Conservation (phyloP, 257 asterid genomes). For the Fraxinus americana region DNA sequence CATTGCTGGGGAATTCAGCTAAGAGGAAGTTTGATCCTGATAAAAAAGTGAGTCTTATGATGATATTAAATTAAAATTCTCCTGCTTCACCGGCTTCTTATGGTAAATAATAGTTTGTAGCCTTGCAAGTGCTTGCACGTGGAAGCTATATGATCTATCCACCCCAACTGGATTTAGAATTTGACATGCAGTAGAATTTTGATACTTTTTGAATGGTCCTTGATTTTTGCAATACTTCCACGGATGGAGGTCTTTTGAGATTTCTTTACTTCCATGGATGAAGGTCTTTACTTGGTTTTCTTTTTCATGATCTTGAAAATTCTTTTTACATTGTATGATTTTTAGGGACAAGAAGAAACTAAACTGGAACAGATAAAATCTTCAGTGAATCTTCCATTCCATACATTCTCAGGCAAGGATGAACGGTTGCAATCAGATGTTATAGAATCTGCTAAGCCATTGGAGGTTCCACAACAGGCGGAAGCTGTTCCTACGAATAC, state of each 20-base stretch:
- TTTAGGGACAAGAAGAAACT: constrained; percentile 50
- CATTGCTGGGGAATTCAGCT: constrained; percentile 67
- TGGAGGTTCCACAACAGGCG: constrained; percentile 24
- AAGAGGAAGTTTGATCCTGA: constrained; percentile 76
- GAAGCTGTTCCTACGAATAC: constrained; percentile 28
- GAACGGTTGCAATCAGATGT: constrained; percentile 34
- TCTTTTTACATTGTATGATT: constrained; percentile 9
- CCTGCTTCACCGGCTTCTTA: constrained; percentile 2
- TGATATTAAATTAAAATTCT: constrained; percentile 4
- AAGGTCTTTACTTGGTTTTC: not conserved
- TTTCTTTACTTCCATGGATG: not conserved
- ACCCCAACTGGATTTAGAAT: not conserved
- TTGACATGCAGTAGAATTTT: not conserved
- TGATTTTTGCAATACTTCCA: not conserved
- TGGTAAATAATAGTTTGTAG: not conserved
- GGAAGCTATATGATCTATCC: not conserved
- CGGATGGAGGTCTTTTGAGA: too few relatives aligned
- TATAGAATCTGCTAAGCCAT: constrained; percentile 24
- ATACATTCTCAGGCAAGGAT: constrained; percentile 48
- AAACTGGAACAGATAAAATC: constrained; percentile 84
- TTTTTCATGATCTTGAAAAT: constrained; percentile 9
- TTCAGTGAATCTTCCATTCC: constrained; percentile 74
- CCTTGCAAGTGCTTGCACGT: constrained; percentile 16
- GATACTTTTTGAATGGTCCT: not conserved
- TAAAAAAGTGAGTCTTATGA: constrained; percentile 48